phyloP scores from a whole-genome alignment of 2,329 filamentous ascomycete genomes.

The Ophiobolus disseminans region DNA sequence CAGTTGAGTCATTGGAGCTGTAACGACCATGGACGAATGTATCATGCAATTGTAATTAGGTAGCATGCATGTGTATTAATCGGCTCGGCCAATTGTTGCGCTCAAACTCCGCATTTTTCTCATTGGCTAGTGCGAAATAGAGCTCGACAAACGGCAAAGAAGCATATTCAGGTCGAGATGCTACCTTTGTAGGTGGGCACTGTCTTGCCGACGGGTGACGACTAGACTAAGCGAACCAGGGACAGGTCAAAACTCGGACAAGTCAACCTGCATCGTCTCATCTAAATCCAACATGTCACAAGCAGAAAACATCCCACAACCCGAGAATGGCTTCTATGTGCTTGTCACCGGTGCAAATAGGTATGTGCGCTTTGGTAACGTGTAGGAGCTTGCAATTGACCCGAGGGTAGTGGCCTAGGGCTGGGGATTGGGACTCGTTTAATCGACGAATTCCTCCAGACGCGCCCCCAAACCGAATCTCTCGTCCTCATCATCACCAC shows the following conservation, averaged over 20 bases:
- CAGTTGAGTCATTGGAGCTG: too few relatives aligned
- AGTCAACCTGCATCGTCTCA: constrained; percentile 7
- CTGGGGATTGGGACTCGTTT: constrained; percentile 83
- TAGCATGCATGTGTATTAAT: too few relatives aligned
- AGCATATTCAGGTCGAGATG: too few relatives aligned
- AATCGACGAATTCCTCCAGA: constrained; percentile 85
- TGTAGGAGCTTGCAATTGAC: constrained; percentile 33
- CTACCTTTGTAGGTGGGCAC: too few relatives aligned
- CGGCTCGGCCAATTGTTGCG: too few relatives aligned
- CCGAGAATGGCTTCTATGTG: constrained; percentile 58
- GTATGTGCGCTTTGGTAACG: constrained; percentile 53
- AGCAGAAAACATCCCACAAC: constrained; percentile 29
- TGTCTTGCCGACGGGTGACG: too few relatives aligned
- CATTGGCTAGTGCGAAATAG: too few relatives aligned
- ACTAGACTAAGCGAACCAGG: constrained; percentile 21
- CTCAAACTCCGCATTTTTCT: too few relatives aligned
- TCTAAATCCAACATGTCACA: constrained; percentile 21
- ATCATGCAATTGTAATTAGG: too few relatives aligned
- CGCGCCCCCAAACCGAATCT: constrained; percentile 69
- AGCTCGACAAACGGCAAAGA: too few relatives aligned
- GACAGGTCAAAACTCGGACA: constrained; percentile 12
- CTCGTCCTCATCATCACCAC: constrained; percentile 86
- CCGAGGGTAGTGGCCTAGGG: constrained; percentile 76
- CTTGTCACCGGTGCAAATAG: constrained; percentile 88
- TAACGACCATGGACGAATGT: too few relatives aligned